phyloP scores from a whole-genome alignment of 2,329 filamentous ascomycete species.

The Clonostachys sp. region DNA sequence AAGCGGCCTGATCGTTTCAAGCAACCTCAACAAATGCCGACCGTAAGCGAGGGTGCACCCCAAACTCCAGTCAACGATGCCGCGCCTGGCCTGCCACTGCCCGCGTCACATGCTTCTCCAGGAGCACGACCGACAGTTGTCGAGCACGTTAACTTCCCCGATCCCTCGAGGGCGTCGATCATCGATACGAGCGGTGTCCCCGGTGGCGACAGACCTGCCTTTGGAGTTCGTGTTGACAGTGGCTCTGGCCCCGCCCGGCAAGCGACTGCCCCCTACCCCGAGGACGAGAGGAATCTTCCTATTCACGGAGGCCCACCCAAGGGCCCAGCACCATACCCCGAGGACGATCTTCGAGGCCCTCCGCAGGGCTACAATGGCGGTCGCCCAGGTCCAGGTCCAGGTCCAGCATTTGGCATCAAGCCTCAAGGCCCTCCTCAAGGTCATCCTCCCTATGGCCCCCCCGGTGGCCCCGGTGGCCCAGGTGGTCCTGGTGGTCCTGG shows the following conservation, averaged over 20 bases:
- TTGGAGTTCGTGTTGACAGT: conserved; percentile 44
- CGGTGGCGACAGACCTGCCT: conserved; percentile 24
- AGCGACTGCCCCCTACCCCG: conserved; percentile 65
- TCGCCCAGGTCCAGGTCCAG: conserved; percentile 37
- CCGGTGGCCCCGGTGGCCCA: neutral
- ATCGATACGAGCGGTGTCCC: conserved; percentile 12
- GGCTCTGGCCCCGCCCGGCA: conserved; percentile 20
- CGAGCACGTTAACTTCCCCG: conserved; percentile 38
- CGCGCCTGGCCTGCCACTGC: conserved; percentile 8
- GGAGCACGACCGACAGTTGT: conserved; percentile 27
- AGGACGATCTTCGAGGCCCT: conserved; percentile 35
- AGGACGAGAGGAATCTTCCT: conserved; percentile 58
- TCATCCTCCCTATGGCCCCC: neutral
- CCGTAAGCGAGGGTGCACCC: conserved; percentile 37
- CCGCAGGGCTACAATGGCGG: conserved; percentile 29
- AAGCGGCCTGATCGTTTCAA: conserved; percentile 57
- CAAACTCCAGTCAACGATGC: conserved; percentile 14
- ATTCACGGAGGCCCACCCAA: conserved; percentile 35
- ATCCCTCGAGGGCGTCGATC: conserved; percentile 35
- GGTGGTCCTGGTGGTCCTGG: conserved; percentile 4
- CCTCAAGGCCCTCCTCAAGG: conserved; percentile 19
- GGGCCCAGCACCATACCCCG: conserved; percentile 47
- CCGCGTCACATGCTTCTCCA: conserved; percentile 32
- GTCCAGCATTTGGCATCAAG: conserved; percentile 50
- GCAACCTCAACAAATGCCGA: conserved; percentile 42